Conservation (phyloP, 768 basidiomycete species). For the Baorangia bicolor region DNA sequence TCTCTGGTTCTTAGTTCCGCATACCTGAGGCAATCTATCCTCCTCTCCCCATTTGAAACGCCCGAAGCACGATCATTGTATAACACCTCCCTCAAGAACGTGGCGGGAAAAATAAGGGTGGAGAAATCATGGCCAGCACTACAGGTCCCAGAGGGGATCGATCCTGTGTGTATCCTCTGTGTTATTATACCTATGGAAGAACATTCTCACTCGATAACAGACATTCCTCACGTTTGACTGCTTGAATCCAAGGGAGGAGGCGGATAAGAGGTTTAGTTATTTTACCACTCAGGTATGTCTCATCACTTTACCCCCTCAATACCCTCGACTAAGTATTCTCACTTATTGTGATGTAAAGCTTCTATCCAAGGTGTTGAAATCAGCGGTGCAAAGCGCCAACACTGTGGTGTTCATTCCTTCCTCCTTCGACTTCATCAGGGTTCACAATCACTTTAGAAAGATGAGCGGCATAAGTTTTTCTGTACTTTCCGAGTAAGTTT, state of each 20-base stretch:
- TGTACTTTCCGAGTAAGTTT: constrained; percentile 80
- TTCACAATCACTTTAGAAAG: constrained; percentile 85
- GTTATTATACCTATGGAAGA: background rate
- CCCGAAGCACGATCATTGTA: constrained; percentile 84
- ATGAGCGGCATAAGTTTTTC: constrained; percentile 67
- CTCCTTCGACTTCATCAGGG: constrained; percentile 93
- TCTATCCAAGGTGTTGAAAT: constrained; percentile 80
- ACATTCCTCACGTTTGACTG: constrained; percentile 76
- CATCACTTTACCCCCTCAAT: background rate
- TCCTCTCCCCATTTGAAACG: constrained; percentile 85
- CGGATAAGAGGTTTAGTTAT: constrained; percentile 81
- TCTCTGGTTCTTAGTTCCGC: constrained; percentile 51
- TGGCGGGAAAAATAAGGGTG: constrained; percentile 77
- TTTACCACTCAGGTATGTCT: constrained; percentile 78
- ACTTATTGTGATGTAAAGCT: constrained; percentile 44
- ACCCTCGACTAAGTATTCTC: background rate
- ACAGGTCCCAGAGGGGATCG: constrained; percentile 77
- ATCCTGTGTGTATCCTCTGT: constrained; percentile 54
- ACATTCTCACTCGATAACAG: constrained; percentile 36
- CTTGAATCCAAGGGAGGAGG: constrained; percentile 67
- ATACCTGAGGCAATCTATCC: constrained; percentile 86
- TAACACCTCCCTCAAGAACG: constrained; percentile 73
- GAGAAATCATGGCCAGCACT: constrained; percentile 72
- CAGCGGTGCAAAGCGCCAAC: constrained; percentile 89
- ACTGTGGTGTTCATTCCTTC: constrained; percentile 90